A percentile compares a stretch with the other conserved stretches of the same genome.
Conservation (phyloP, 148 eudicot genomes). For the Rhododendron mucronatum region DNA sequence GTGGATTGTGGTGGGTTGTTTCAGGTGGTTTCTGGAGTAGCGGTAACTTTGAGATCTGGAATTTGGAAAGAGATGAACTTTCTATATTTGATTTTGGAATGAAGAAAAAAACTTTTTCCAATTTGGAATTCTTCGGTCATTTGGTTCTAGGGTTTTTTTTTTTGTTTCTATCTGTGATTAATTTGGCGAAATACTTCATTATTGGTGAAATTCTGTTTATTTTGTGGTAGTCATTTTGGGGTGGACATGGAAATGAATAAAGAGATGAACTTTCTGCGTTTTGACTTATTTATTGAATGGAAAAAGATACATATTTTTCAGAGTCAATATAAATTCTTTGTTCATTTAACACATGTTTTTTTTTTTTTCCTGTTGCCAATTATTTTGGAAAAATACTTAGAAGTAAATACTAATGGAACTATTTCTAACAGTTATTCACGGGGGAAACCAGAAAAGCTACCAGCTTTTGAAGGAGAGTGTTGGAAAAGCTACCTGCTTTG, state of each 20-base stretch:
- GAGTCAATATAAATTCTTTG: background rate
- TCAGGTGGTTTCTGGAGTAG: background rate
- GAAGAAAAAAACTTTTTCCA: background rate
- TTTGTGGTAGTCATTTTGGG: background rate
- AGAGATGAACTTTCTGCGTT: background rate
- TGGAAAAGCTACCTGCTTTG: background rate
- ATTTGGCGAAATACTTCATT: background rate
- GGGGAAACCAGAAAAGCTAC: background rate
- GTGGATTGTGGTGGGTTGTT: background rate
- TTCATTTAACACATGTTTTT: background rate
- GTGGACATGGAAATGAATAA: background rate
- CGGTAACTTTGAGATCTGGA: conserved; percentile 3
- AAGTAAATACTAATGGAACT: background rate
- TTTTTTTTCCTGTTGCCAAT: background rate
- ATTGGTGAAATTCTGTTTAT: background rate
- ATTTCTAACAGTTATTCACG: background rate
- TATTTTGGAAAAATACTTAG: background rate
- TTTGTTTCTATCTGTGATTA: background rate
- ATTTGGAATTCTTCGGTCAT: background rate
- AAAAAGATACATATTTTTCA: background rate
- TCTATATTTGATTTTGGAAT: background rate
- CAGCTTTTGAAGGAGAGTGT: background rate
- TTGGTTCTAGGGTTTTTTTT: background rate
- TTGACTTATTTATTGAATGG: background rate
- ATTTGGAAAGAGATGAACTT: conserved; percentile 2